Base-by-base conservation (phyloP, 2,329 filamentous ascomycete genomes). In the Aspergillus arachidicola region DNA sequence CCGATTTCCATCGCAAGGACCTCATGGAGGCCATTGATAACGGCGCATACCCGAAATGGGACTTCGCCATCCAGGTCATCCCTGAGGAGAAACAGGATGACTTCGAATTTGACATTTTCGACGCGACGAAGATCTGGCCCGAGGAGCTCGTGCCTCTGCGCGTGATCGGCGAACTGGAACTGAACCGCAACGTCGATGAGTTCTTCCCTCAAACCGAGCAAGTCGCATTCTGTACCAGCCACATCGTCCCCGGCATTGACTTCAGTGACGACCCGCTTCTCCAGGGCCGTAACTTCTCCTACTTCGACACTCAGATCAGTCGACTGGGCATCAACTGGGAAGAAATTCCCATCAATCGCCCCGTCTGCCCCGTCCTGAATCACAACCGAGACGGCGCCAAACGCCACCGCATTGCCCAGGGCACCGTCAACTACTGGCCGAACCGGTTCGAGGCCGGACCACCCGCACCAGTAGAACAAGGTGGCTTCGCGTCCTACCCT, bases 121-220 rank as follows among this genome's bases (percentile, higher is more conserved):
- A 96, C 68, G 89, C 92, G 0, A 96, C 92, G 43, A 95, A 96
- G 80, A 78, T 94, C 30, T 95, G 92, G 91, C 92, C 92, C 0
- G 91, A 95, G 73, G 90, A 94, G 14, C 78, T 88, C 0, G 81
- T 93, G 0, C 92, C 92, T 0, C 83, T 94, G 23, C 85, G 89
- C 9, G 92, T 92, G 72, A 91, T 96, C 61, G 92, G 91, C 45
- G 87, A 94, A 76, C 75, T 96, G 1, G 89, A 94, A 73, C 84
- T 96, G 6, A 94, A 95, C 82, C 85, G 86, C 59, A 94, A 92
- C 64, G 83, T 91, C 1, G 91, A 94, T 66, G 91, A 96, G 73
- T 95, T 86, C 80, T 95, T 95, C 78, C 83, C 91, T 0, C 86
- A 95, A 76, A 93, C 89, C 0, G 92, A 96, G 80, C 92, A 96